These are phyloP conservation scores for Solanum infundibuliforme DNA, from an alignment of 257 asterid species.

Conservation along the genomic window DNA sequence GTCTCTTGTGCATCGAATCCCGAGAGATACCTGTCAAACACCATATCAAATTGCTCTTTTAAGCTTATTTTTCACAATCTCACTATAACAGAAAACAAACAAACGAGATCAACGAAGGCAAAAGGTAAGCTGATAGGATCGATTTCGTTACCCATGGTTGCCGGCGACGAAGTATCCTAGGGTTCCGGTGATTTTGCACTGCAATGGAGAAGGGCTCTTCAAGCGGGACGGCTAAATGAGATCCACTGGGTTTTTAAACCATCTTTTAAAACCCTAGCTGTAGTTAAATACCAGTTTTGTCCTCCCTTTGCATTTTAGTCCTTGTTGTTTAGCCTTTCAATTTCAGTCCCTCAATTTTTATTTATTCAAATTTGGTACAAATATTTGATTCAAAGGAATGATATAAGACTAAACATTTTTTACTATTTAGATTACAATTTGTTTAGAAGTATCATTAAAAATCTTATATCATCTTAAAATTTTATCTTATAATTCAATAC, in stretches of 20 bases:
- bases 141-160: neutral
- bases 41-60: neutral
- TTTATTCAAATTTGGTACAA: neutral
- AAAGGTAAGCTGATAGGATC: neutral
- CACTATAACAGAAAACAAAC: neutral
- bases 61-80: neutral
- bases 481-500: neutral
- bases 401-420: neutral
- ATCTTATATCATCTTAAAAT: neutral
- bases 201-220: neutral
- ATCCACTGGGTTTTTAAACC: neutral
- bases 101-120: neutral
- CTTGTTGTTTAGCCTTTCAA: neutral
- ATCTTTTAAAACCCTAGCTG: neutral
- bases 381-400: neutral
- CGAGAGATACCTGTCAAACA: neutral
- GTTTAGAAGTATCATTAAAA: neutral
- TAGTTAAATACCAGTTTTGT: neutral
- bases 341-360: neutral
- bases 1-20: slow-evolving; percentile 1
- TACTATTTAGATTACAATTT: neutral
- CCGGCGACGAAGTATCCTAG: neutral
- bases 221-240: neutral
- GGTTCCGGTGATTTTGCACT: neutral
- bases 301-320: neutral